Conservation (phyloP, 2,329 filamentous ascomycete genomes). For the Fusarium veterinarium region DNA sequence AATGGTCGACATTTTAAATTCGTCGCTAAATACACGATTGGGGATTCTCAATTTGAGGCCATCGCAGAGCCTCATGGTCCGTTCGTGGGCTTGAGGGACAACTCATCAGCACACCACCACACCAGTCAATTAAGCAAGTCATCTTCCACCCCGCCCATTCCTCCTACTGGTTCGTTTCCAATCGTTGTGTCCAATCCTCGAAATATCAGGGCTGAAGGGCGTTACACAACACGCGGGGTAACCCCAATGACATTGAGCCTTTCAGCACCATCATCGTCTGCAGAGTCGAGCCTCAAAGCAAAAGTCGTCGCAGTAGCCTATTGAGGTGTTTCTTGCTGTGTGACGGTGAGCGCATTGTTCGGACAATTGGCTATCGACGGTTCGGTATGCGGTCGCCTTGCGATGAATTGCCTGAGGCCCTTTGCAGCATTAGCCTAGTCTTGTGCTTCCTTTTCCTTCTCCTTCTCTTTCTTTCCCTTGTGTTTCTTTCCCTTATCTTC, state of each 20-base stretch:
- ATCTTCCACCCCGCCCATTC: constrained; percentile 28
- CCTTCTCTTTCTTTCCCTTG: not conserved
- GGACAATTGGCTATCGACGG: constrained; percentile 34
- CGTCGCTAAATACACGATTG: constrained; percentile 18
- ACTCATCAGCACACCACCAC: constrained; percentile 44
- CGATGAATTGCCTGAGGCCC: constrained; percentile 24
- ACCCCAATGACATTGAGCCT: constrained; percentile 33
- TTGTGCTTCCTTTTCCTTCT: not conserved
- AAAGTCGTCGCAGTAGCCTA: not conserved
- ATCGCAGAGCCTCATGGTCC: constrained; percentile 41
- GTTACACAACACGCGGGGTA: constrained; percentile 46
- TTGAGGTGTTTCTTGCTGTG: constrained; percentile 1
- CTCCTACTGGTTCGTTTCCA: constrained; percentile 24
- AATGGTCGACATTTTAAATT: constrained; percentile 35
- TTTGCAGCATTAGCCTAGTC: constrained; percentile 21
- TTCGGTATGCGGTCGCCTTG: constrained; percentile 26
- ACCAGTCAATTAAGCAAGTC: constrained; percentile 28
- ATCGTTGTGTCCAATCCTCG: constrained; percentile 32
- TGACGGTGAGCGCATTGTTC: constrained; percentile 21
- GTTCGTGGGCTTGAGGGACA: constrained; percentile 36
- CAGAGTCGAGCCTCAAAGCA: constrained; percentile 4
- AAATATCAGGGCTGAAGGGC: constrained; percentile 38
- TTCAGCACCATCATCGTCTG: constrained; percentile 25
- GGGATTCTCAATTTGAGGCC: constrained; percentile 24
- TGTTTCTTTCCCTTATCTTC: not conserved